Evolutionary conservation across 495 filamentous ascomycete species (phyloP).

Genomic region (Entonaema liquescens): DNA sequence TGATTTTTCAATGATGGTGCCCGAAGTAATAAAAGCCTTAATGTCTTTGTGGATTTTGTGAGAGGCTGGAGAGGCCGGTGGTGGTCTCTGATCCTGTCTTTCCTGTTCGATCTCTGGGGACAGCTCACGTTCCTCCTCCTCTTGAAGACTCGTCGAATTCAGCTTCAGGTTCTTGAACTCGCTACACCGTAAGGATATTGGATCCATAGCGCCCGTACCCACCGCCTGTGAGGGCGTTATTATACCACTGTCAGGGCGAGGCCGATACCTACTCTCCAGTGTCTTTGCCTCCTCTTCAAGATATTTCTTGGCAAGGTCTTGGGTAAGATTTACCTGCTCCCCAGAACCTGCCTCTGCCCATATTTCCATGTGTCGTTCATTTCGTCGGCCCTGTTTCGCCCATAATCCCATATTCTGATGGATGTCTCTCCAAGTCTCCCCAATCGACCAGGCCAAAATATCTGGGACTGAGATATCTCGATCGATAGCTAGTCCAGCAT

Average conservation of each 20-base stretch:
- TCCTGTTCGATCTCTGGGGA: slow-evolving; percentile 70
- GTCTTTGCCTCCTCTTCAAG: slow-evolving; percentile 49
- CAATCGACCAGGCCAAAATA: slow-evolving; percentile 67
- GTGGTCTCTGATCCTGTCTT: slow-evolving; percentile 61
- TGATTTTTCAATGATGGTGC: slow-evolving; percentile 30
- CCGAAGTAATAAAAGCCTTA: slow-evolving; percentile 48
- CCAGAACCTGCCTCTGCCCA: slow-evolving; percentile 33
- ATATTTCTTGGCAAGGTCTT: slow-evolving; percentile 52
- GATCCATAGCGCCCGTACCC: slow-evolving; percentile 11
- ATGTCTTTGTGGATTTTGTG: slow-evolving; percentile 62
- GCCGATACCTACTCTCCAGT: slow-evolving; percentile 33
- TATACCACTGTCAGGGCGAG: slow-evolving; percentile 12
- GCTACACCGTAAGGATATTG: slow-evolving; percentile 52
- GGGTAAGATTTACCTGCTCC: slow-evolving; percentile 21
- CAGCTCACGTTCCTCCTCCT: slow-evolving; percentile 77
- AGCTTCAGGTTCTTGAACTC: slow-evolving; percentile 54
- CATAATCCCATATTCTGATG: slow-evolving; percentile 64
- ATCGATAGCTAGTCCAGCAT: not conserved
- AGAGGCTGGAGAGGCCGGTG: slow-evolving; percentile 40
- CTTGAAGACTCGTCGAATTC: slow-evolving; percentile 57
- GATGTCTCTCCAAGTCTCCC: slow-evolving; percentile 62
- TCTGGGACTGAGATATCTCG: slow-evolving; percentile 52
- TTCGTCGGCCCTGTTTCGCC: slow-evolving; percentile 66
- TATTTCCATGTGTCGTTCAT: slow-evolving; percentile 46
- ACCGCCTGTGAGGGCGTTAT: not conserved